phyloP scores from a whole-genome alignment of 495 filamentous ascomycete species.

The Patellaria atrata region DNA sequence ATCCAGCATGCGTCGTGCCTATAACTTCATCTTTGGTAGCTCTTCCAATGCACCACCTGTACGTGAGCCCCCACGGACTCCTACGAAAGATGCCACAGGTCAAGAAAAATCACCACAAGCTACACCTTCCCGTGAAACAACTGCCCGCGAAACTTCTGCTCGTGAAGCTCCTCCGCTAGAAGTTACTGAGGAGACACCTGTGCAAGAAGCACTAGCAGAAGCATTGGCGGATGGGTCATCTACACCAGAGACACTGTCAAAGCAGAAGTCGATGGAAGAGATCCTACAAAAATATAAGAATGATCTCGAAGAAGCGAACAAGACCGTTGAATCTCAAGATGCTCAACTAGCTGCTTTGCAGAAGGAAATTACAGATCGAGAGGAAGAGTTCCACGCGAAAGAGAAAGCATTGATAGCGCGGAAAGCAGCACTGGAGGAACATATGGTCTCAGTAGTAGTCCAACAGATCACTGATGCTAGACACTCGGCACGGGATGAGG shows the following conservation, averaged over 20 bases:
- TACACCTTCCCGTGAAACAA: conserved; percentile 1
- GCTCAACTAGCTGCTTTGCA: conserved; percentile 9
- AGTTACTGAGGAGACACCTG: not conserved
- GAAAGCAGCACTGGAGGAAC: conserved; percentile 17
- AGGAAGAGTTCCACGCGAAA: conserved; percentile 9
- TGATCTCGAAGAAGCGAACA: conserved; percentile 50
- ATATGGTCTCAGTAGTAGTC: conserved; percentile 20
- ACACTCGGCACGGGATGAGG: conserved; percentile 10
- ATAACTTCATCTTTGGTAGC: conserved; percentile 20
- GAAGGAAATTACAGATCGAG: conserved; percentile 4
- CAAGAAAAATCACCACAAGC: conserved; percentile 4
- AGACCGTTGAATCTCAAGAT: conserved; percentile 14
- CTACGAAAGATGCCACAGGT: too few relatives aligned
- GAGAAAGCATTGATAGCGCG: conserved; percentile 11
- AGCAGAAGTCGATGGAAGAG: not conserved
- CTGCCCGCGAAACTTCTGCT: conserved; percentile 1
- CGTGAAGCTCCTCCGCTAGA: not conserved
- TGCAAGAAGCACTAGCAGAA: not conserved
- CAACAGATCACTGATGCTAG: conserved; percentile 20
- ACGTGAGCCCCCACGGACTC: too few relatives aligned
- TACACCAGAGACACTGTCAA: conserved; percentile 4
- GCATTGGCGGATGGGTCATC: conserved; percentile 1
- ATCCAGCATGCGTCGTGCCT: conserved; percentile 19
- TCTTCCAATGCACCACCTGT: conserved; percentile 3
- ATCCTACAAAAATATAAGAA: conserved; percentile 15